Evolutionary conservation across 225 moss, liverwort and hornwort species (phyloP).

Genomic region (Polytrichum commune): DNA sequence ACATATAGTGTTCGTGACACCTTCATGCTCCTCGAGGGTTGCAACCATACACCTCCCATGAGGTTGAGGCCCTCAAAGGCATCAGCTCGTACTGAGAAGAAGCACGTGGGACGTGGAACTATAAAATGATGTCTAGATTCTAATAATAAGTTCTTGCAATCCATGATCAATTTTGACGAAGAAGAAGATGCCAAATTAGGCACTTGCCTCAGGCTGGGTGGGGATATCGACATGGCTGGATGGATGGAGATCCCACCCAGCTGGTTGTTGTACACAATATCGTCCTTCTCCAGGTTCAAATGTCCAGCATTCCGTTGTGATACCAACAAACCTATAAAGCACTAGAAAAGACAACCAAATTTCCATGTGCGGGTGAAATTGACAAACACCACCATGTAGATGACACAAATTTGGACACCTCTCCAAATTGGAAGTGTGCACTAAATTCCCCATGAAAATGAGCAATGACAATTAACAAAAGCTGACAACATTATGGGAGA

Average conservation of each 20-base stretch:
- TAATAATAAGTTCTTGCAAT: not conserved
- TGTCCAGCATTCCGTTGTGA: no score
- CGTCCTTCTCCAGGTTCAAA: no score
- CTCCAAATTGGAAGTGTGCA: no score
- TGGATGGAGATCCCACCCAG: not conserved
- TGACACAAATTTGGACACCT: no score
- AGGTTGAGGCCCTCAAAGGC: conserved; percentile 49
- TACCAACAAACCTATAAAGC: no score
- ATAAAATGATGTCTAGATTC: not conserved
- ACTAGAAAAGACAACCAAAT: no score
- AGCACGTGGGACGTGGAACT: not conserved
- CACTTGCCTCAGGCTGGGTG: conserved; percentile 27
- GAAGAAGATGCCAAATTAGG: conserved; percentile 12
- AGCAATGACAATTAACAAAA: no score
- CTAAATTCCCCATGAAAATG: no score
- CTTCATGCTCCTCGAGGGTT: conserved; percentile 44
- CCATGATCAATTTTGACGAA: conserved; percentile 21
- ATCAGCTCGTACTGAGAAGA: conserved; percentile 1
- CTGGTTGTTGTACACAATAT: not conserved
- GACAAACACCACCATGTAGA: no score
- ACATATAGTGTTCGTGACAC: conserved; percentile 6
- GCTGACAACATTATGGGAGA: no score
- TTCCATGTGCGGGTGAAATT: no score
- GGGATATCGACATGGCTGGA: conserved; percentile 13
- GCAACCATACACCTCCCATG: conserved; percentile 54